Base-by-base conservation (phyloP, 352 stramenopile genomes). In the Globisporangium middletonii region DNA sequence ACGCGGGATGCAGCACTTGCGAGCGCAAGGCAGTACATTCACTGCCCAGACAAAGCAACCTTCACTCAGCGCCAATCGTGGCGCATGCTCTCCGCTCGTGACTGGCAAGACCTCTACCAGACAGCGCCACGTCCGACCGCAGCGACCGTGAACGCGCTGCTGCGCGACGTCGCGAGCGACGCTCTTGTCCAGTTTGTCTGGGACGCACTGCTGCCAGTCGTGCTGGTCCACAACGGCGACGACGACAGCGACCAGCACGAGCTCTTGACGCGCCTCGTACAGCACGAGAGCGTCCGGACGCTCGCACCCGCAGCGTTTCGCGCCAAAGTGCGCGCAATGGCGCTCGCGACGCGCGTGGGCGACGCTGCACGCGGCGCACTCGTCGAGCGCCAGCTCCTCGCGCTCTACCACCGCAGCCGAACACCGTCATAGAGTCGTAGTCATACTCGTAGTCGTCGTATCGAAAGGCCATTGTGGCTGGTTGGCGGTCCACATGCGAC, bases 251-350 rank as follows among this genome's bases (percentile, higher is more conserved):
- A 45, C 52, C 28, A 43, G 27, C 55, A 68, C 15, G 49, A 53
- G 16, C 50, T 88, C 1, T 50, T 75, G 2, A 37, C 41, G 1
- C 38, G 65, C 13, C 55, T 89, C 6, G 60, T 82, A 0, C 54
- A 11, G 4, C 65, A 78, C 27, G 45, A 44, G 11, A 64, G 54
- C 23, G 57, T 90, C 8, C 63, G 57, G 0, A 62, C 52, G 8
- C 66, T 88, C 5, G 58, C 62, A 9, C 73, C 80, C 2, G 87
- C 81, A 60, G 68, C 79, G 28, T 88, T 90, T 50, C 77, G 80
- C 18, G 55, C 62, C 43, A 71, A 74, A 52, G 64, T 90, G 28
- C 76, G 77, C 13, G 61, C 73, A 28, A 75, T 68, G 54, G 69
- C 79, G 44, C 58, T 90, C 27, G 72, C 76, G 16, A 57, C 75